These are phyloP conservation scores for Globisporangium nagaii DNA, from an alignment of 352 stramenopile genomes.

Conservation along the genomic window DNA sequence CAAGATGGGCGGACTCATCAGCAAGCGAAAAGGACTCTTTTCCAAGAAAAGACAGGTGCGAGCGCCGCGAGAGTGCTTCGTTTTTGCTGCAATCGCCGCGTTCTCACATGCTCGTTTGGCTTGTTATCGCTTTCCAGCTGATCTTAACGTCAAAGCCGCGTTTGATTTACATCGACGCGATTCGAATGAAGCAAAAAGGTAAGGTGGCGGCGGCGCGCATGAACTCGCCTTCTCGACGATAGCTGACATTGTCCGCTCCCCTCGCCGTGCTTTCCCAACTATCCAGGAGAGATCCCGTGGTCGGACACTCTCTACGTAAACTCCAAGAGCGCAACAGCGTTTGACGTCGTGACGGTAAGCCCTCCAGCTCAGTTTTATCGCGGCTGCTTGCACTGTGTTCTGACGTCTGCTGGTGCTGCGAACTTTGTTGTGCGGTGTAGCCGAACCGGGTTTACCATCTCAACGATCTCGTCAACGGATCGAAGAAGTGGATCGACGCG, in stretches of 20 bases:
- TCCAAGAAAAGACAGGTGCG: constrained; percentile 81
- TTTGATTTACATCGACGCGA: constrained; percentile 88
- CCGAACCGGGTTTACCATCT: constrained; percentile 86
- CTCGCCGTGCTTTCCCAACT: neutral
- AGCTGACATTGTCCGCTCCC: neutral
- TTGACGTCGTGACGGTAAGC: constrained; percentile 81
- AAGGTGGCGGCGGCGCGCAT: no score
- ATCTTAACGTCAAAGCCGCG: constrained; percentile 83
- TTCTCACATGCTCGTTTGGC: neutral
- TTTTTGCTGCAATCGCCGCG: neutral
- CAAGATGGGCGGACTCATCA: constrained; percentile 80
- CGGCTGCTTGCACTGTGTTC: neutral
- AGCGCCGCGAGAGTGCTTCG: neutral
- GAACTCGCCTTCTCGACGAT: no score
- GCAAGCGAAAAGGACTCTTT: constrained; percentile 86
- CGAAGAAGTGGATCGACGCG: constrained; percentile 87
- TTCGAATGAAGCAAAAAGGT: constrained; percentile 88
- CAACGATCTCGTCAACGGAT: constrained; percentile 84
- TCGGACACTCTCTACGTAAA: constrained; percentile 81
- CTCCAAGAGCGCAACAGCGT: constrained; percentile 78
- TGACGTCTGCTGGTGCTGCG: neutral
- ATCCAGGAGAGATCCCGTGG: constrained; percentile 74
- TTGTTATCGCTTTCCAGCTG: constrained; percentile 27
- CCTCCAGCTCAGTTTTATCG: neutral
- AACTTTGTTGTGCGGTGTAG: constrained; percentile 18